Conservation (phyloP, 306 rosid genomes). For the Sechiopsis laciniata region DNA sequence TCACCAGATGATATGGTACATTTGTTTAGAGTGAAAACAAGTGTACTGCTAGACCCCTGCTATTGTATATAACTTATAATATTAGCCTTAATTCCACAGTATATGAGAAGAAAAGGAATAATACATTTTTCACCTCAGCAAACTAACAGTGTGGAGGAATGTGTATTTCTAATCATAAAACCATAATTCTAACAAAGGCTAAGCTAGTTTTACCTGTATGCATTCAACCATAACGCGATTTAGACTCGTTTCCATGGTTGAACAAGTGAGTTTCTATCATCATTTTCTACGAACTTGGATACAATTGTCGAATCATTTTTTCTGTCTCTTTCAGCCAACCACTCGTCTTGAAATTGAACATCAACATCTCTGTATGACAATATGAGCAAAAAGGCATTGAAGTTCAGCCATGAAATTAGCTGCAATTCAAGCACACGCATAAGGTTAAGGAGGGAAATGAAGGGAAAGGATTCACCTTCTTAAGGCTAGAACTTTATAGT, state of each 20-base stretch:
- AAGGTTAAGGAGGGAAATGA: conserved; percentile 7
- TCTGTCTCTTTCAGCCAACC: conserved; percentile 70
- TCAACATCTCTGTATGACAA: conserved; percentile 55
- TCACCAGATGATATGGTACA: background rate
- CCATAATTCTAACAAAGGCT: background rate
- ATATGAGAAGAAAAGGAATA: background rate
- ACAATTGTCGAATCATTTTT: conserved; percentile 40
- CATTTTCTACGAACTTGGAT: conserved; percentile 46
- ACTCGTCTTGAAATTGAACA: conserved; percentile 59
- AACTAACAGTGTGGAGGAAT: background rate
- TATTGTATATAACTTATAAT: background rate
- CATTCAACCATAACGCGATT: conserved; percentile 25
- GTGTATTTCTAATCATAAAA: conserved; percentile 2
- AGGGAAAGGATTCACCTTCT: conserved; percentile 42
- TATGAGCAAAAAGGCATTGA: conserved; percentile 23
- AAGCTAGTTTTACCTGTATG: conserved; percentile 30
- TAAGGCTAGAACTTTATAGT: conserved; percentile 71
- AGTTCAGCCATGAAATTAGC: conserved; percentile 5
- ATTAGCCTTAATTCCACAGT: conserved; percentile 11
- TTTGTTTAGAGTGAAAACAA: conserved; percentile 1
- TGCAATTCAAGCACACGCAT: background rate
- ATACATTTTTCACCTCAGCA: background rate
- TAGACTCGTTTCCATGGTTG: conserved; percentile 24
- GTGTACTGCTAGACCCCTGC: background rate
- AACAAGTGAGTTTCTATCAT: conserved; percentile 41